These are phyloP conservation scores for Cordia subcordata DNA, from an alignment of 257 asterid species.

Conservation along the genomic window DNA sequence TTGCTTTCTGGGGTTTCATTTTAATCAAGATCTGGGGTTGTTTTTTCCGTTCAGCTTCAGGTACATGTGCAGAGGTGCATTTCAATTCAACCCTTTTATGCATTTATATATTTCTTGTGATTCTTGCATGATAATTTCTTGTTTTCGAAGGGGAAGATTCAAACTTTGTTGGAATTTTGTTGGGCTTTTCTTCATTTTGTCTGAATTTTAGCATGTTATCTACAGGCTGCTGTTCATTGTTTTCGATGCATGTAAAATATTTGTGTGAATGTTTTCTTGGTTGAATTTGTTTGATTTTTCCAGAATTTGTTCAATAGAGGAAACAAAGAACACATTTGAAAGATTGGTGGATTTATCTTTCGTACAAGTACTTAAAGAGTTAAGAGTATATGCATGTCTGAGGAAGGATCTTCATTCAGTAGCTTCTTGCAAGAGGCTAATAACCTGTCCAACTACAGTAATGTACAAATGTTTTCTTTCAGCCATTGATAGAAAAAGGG, in stretches of 20 bases:
- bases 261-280: neutral
- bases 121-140: slow-evolving; percentile 2
- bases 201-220: no score
- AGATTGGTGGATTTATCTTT: neutral
- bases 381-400: neutral
- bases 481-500: no score
- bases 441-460: no score
- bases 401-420: no score
- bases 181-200: no score
- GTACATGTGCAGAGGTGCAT: slow-evolving; percentile 24
- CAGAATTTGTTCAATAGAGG: neutral
- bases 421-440: no score
- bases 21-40: slow-evolving; percentile 51
- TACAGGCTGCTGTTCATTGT: no score
- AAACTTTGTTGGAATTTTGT: slow-evolving; percentile 1
- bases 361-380: neutral
- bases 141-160: slow-evolving; percentile 1
- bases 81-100: slow-evolving; percentile 8
- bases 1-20: slow-evolving; percentile 20
- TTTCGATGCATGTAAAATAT: no score
- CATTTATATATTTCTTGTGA: neutral
- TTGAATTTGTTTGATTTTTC: slow-evolving; percentile 6
- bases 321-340: no score
- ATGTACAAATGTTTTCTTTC: no score
- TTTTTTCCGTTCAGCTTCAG: slow-evolving; percentile 28